phyloP scores from a whole-genome alignment of 202 grass and related monocot genomes.

The Brachypodium distachyon region DNA sequence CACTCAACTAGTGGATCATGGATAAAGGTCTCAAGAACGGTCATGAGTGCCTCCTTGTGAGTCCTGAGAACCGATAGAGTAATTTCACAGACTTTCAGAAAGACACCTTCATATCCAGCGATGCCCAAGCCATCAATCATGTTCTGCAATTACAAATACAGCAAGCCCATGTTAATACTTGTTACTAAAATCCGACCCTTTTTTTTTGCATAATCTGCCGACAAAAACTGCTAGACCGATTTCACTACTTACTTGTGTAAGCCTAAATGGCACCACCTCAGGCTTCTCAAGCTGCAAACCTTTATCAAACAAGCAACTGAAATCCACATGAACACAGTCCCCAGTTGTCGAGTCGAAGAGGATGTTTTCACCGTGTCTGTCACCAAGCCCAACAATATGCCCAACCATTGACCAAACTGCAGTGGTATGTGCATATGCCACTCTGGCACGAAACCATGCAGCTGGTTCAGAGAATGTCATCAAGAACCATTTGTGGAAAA shows the following conservation, averaged over 20 bases:
- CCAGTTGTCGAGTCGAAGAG: slow-evolving; percentile 76
- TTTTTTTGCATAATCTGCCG: not conserved
- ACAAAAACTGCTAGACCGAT: not conserved
- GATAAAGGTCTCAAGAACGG: slow-evolving; percentile 93
- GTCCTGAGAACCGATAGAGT: slow-evolving; percentile 78
- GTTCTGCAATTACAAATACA: slow-evolving; percentile 46
- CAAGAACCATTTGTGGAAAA: slow-evolving; percentile 98
- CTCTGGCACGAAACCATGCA: slow-evolving; percentile 86
- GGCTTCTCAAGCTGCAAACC: slow-evolving; percentile 83
- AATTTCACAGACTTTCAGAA: slow-evolving; percentile 89
- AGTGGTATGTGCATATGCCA: slow-evolving; percentile 79
- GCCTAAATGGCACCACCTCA: slow-evolving; percentile 90
- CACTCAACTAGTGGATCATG: slow-evolving; percentile 91
- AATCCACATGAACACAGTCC: slow-evolving; percentile 94
- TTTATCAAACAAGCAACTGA: slow-evolving; percentile 90
- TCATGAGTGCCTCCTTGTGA: slow-evolving; percentile 89
- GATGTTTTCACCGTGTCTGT: slow-evolving; percentile 93
- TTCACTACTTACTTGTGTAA: slow-evolving; percentile 59
- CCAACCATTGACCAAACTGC: slow-evolving; percentile 99
- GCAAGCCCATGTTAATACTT: not conserved
- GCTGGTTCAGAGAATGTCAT: slow-evolving; percentile 96
- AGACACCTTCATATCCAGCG: slow-evolving; percentile 87
- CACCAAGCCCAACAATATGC: slow-evolving; percentile 96
- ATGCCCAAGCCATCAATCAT: slow-evolving; percentile 96
- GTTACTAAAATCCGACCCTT: not conserved